These are phyloP conservation scores for Fusarium sp. DNA, from an alignment of 2,329 filamentous ascomycete genomes.

Conservation along the genomic window DNA sequence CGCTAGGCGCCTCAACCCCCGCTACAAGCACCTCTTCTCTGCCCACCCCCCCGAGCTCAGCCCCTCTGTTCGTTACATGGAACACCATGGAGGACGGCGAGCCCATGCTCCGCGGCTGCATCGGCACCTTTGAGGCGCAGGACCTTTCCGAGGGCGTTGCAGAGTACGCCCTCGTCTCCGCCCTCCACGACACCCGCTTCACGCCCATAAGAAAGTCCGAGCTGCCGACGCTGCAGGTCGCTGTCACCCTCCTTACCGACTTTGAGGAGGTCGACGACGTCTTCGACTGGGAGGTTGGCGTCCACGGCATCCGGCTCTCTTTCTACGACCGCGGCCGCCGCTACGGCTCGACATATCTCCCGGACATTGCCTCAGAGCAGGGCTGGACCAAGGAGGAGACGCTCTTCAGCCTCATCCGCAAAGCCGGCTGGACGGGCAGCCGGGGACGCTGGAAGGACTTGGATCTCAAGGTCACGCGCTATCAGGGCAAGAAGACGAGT, in stretches of 20 bases:
- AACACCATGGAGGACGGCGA: slow-evolving; percentile 69
- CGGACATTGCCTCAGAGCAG: slow-evolving; percentile 90
- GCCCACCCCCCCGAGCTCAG: slow-evolving; percentile 56
- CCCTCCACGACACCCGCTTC: slow-evolving; percentile 72
- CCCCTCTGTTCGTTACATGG: slow-evolving; percentile 95
- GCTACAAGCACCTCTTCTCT: slow-evolving; percentile 58
- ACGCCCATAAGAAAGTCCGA: slow-evolving; percentile 64
- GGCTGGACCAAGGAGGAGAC: slow-evolving; percentile 96
- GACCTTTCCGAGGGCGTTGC: slow-evolving; percentile 78
- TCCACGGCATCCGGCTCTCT: slow-evolving; percentile 86
- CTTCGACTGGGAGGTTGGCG: slow-evolving; percentile 87
- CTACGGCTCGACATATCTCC: slow-evolving; percentile 89
- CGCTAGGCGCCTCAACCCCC: slow-evolving; percentile 58
- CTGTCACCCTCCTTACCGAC: slow-evolving; percentile 84
- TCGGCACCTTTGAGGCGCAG: slow-evolving; percentile 89
- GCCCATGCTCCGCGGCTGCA: slow-evolving; percentile 85
- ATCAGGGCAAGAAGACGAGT: slow-evolving; percentile 84
- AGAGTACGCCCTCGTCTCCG: slow-evolving; percentile 85
- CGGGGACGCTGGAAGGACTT: slow-evolving; percentile 83
- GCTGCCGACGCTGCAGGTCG: slow-evolving; percentile 68
- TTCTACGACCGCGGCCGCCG: slow-evolving; percentile 79
- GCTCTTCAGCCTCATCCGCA: slow-evolving; percentile 87
- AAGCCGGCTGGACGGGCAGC: slow-evolving; percentile 91
- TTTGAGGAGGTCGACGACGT: slow-evolving; percentile 80
- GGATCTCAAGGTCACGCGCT: slow-evolving; percentile 81